Base-by-base conservation (phyloP, 2,329 filamentous ascomycete species). In the Mollisia scopiformis region DNA sequence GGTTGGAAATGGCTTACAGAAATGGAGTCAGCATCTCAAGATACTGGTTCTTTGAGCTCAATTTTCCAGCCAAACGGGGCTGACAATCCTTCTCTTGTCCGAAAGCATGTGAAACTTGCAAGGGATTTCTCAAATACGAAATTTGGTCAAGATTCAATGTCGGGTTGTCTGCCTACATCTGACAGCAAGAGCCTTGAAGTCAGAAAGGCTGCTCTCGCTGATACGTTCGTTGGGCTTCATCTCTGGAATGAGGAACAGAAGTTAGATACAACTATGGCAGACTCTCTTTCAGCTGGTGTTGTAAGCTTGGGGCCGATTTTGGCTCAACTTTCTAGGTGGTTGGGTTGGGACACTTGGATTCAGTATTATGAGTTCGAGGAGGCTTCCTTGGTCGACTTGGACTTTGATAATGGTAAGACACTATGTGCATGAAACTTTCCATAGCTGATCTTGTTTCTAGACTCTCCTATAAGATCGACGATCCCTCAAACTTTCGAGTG, bases 201-300 rank as follows among this genome's bases (percentile, higher is more conserved):
- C 53, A 83, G 87, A 46, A 81, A 84, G 58, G 88, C 81, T 70
- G 77, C 87, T 57, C 82, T 90, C 33, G 78, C 89, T 72, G 84
- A 91, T 70, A 81, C 90, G 55, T 83, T 94, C 37, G 79, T 96
- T 65, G 89, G 86, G 0, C 79, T 99, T 13, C 95, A 99, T 76
- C 80, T 98, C 2, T 79, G 96, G n/a, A 83, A 90, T 0, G 94
- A 99, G 74, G 95, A 99, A 73, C 83, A 90, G 64, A 98, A 96
- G 72, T 83, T 99, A 1, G 86, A 91, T 62, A 84, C 88, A 3
- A 77, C 80, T 57, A 79, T 80, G 47, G 76, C 77, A n/a, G 80
- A 84, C 63, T 73, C 76, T n/a, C 75, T 79, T 11, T 75, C 72
- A 51, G 75, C 74, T 21, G 76, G 80, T 43, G 68, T 76, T 23